Evolutionary conservation across 352 stramenopile species (phyloP).

Genomic region (Pythium brassicae): DNA sequence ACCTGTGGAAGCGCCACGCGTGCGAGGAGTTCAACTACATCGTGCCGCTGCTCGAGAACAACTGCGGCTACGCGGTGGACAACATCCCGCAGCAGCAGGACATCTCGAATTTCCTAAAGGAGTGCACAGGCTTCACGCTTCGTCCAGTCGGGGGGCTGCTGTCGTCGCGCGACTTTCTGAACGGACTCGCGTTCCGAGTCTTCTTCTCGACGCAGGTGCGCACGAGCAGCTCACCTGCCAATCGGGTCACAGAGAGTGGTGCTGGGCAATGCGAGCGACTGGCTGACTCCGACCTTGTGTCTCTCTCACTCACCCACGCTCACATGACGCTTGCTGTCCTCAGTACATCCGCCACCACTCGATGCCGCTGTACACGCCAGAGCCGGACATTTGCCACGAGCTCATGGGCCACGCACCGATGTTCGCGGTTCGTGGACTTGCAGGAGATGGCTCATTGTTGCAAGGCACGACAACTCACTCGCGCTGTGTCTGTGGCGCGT

Average conservation of each 20-base stretch:
- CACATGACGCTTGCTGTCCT: not conserved
- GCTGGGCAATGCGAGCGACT: not conserved
- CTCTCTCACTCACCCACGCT: not conserved
- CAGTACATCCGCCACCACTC: slow-evolving; percentile 95
- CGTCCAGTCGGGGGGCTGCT: slow-evolving; percentile 94
- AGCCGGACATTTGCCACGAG: slow-evolving; percentile 98
- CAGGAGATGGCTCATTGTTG: not conserved
- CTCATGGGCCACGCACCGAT: slow-evolving; percentile 95
- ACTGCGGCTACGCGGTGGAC: slow-evolving; percentile 92
- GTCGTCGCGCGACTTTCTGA: slow-evolving; percentile 97
- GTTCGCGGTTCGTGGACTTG: slow-evolving; percentile 79
- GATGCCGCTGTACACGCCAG: slow-evolving; percentile 95
- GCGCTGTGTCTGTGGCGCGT: not conserved
- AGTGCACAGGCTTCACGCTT: slow-evolving; percentile 90
- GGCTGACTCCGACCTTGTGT: not conserved
- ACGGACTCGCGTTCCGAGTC: slow-evolving; percentile 96
- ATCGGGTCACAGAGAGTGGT: not conserved
- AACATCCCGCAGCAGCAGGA: slow-evolving; percentile 95
- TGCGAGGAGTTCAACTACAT: slow-evolving; percentile 97
- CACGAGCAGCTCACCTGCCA: not conserved
- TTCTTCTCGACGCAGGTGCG: slow-evolving; percentile 95
- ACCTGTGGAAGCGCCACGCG: slow-evolving; percentile 92
- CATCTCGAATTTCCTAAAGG: slow-evolving; percentile 93
- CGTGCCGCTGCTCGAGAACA: slow-evolving; percentile 89
- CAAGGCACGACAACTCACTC: not conserved